Evolutionary conservation across 345 rosid genomes (phyloP), one percentile per base, ranked within the genome.

Genomic region (Arabidopsis arenosa): DNA sequence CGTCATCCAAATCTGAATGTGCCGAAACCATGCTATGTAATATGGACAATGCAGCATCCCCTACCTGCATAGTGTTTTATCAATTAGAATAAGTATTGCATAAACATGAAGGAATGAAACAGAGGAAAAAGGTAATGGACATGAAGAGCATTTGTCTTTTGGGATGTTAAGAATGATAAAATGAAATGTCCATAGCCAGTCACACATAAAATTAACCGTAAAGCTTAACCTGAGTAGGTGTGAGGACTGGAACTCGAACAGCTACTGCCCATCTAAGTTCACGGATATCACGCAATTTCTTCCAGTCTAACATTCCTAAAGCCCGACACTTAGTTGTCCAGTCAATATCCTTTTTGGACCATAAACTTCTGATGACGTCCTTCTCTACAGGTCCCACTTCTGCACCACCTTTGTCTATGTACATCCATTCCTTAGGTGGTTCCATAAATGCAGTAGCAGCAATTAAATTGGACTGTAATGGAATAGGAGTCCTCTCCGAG

Each of bases 371-470:
- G 64, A 95, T 85, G 72, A 91, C 89, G 81, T 95, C 99, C 84
- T 95, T 95, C 88, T 93, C 94, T 39, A 95, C 73, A 14, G 99
- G 99, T 77, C 99, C 99, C 73, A 87, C 87, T 83, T 90, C 85
- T 63, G 81, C 80, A 73, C 98, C 97, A 83, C 85, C 83, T 70
- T 88, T 85, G 76, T 87, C 93, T 57, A 85, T 70, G 77, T 87
- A 89, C 91, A 88, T 89, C 99, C 99, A 95, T 83, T 95, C 99
- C 85, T 95, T 95, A 33, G 88, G 93, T 37, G 99, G 93, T 82
- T 95, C 99, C 99, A 95, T 90, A 83, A 95, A 95, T 59, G 99
- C 99, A 78, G 94, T 87, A 63, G 99, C 97, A 70, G 99, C 99
- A 79, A 95, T 85, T 81, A 95, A 80, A 80, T 95, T 95, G 49